These are phyloP conservation scores for Paecilomyces sp. DNA, from an alignment of 2,329 filamentous ascomycete genomes.

Conservation along the genomic window DNA sequence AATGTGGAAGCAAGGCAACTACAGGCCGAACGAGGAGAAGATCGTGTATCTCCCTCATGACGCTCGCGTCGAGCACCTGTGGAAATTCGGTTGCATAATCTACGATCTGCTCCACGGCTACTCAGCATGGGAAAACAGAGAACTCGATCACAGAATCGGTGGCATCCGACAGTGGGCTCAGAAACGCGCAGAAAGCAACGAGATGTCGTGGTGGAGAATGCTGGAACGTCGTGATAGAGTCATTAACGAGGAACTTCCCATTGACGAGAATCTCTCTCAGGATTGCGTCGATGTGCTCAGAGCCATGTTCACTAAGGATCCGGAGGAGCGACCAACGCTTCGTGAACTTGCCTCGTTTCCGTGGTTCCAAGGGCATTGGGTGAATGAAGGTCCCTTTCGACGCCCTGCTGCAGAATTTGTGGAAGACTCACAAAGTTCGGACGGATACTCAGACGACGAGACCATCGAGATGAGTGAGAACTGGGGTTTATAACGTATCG, in stretches of 20 bases:
- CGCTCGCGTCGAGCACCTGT: conserved; percentile 11
- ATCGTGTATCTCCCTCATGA: conserved; percentile 9
- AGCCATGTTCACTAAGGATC: conserved; percentile 15
- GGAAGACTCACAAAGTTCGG: background rate
- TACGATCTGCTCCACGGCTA: conserved; percentile 26
- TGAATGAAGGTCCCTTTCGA: conserved; percentile 4
- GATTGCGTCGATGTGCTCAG: conserved; percentile 23
- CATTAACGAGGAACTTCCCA: conserved; percentile 16
- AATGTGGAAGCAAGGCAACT: background rate
- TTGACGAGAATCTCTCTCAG: conserved; percentile 20
- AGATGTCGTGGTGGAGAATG: background rate
- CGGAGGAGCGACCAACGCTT: conserved; percentile 14
- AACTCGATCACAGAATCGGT: conserved; percentile 4
- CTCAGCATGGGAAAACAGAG: conserved; percentile 22
- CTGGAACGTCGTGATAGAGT: conserved; percentile 15
- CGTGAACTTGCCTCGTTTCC: conserved; percentile 15
- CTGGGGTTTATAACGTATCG: background rate
- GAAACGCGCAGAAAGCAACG: background rate
- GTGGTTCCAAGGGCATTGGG: conserved; percentile 19
- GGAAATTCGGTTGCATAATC: conserved; percentile 19
- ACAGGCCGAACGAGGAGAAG: background rate
- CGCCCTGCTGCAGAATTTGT: background rate
- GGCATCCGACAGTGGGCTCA: background rate
- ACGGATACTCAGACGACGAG: background rate
- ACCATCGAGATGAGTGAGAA: background rate